phyloP scores from a whole-genome alignment of 192 early-diverging fungal species.

The Coemansia sp. region DNA sequence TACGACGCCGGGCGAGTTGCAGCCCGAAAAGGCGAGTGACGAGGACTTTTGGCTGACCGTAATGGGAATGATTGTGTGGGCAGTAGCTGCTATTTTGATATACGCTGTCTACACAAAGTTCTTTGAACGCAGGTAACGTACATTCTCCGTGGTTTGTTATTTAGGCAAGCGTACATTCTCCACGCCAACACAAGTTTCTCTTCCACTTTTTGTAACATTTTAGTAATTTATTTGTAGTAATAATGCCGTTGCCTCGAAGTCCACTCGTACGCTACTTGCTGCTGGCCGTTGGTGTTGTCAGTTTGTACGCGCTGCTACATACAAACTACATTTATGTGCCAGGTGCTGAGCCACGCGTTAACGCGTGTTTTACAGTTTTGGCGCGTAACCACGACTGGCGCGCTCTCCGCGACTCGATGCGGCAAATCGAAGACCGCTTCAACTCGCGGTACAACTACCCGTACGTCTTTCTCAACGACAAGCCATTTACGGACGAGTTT shows the following conservation, averaged over 20 bases:
- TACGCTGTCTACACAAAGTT: conserved; percentile 38
- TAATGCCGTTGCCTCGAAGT: conserved; percentile 29
- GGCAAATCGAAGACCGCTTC: conserved; percentile 76
- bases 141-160: not conserved
- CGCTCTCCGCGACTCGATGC: conserved; percentile 59
- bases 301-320: conserved; percentile 37
- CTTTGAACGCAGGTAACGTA: conserved; percentile 35
- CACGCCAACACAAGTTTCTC: not conserved
- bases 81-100: conserved; percentile 21
- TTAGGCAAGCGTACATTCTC: too few relatives aligned
- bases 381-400: conserved; percentile 68
- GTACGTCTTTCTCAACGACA: conserved; percentile 82
- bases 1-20: conserved; percentile 40
- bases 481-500: conserved; percentile 69
- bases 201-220: not conserved
- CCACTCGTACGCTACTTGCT: conserved; percentile 43
- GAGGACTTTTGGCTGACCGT: conserved; percentile 45
- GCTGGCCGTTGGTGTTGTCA: conserved; percentile 16
- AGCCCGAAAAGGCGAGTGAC: conserved; percentile 16
- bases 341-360: conserved; percentile 39
- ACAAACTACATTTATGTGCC: conserved; percentile 44
- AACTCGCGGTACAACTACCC: conserved; percentile 78
- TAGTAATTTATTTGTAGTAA: not conserved
- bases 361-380: conserved; percentile 69
- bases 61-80: conserved; percentile 42